A percentile compares a stretch with the other conserved stretches of the same genome.
phyloP scores from a whole-genome alignment of 2,329 filamentous ascomycete species.

The Chrysoporthe cubensis region DNA sequence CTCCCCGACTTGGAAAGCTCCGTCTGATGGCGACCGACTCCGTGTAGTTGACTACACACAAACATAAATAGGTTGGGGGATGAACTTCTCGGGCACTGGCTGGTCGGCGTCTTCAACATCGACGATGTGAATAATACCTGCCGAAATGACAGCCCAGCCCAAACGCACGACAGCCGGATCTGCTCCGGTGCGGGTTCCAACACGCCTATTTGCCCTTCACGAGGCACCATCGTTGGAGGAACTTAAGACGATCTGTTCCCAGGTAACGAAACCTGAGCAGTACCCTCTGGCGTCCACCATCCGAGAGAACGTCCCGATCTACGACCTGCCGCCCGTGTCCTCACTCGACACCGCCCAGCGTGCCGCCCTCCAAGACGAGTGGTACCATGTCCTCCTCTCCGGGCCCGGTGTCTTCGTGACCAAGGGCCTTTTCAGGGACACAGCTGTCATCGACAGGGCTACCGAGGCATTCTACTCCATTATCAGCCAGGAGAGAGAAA shows the following conservation, averaged over 20 bases:
- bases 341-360: constrained; percentile 31
- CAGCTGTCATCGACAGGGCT: constrained; percentile 46
- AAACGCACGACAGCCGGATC: neutral
- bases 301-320: constrained; percentile 58
- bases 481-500: constrained; percentile 48
- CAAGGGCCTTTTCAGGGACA: constrained; percentile 53
- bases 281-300: constrained; percentile 55
- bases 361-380: constrained; percentile 60
- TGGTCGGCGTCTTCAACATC: no score
- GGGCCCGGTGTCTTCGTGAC: constrained; percentile 66
- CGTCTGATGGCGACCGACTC: no score
- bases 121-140: no score
- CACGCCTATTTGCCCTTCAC: constrained; percentile 34
- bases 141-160: neutral
- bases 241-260: constrained; percentile 50
- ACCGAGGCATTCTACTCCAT: constrained; percentile 53
- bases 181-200: no score
- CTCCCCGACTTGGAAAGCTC: no score
- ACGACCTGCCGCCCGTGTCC: constrained; percentile 48
- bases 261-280: constrained; percentile 38
- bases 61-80: no score
- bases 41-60: no score
- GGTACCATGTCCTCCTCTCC: constrained; percentile 58
- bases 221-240: constrained; percentile 44
- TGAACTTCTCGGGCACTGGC: no score